Percentiles rank a stretch among this genome's conserved stretches.
Conservation (phyloP, 2,329 filamentous ascomycete species). For the Sclerotinia minor region DNA sequence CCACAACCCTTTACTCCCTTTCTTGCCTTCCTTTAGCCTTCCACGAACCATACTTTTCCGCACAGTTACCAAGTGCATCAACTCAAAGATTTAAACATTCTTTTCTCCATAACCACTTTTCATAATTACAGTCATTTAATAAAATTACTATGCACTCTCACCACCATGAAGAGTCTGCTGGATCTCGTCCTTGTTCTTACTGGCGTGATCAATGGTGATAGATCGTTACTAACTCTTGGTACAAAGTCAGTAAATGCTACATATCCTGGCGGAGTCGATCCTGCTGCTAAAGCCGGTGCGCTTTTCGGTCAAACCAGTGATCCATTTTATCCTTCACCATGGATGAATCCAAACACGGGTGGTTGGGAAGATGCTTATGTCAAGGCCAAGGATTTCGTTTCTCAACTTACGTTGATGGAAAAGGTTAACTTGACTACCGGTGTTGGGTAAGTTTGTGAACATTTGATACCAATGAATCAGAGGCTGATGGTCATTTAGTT, state of each 20-base stretch:
- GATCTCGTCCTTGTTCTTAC: constrained; percentile 18
- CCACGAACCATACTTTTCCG: neutral
- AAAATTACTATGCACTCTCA: neutral
- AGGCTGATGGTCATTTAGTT: constrained; percentile 18
- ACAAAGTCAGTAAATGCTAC: neutral
- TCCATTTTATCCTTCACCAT: constrained; percentile 26
- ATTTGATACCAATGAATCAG: neutral
- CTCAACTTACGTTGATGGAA: constrained; percentile 74
- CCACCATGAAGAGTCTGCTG: constrained; percentile 16
- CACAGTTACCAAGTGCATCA: neutral
- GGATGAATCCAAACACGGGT: constrained; percentile 22
- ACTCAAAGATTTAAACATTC: neutral
- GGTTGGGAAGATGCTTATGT: constrained; percentile 69
- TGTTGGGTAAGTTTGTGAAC: constrained; percentile 44
- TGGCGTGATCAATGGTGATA: neutral
- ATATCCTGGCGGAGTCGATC: constrained; percentile 18
- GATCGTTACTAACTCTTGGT: constrained; percentile 15
- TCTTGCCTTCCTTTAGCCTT: neutral
- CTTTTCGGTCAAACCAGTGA: constrained; percentile 21
- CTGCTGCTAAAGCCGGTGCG: neutral
- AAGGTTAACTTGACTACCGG: constrained; percentile 95
- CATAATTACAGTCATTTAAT: constrained; percentile 6
- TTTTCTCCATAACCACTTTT: neutral
- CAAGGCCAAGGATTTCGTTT: constrained; percentile 68
- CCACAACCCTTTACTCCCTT: no score